Evolutionary conservation across 768 basidiomycete species (phyloP), one percentile per base, ranked within the genome.

Genomic region (Hirschioporus abietinus): DNA sequence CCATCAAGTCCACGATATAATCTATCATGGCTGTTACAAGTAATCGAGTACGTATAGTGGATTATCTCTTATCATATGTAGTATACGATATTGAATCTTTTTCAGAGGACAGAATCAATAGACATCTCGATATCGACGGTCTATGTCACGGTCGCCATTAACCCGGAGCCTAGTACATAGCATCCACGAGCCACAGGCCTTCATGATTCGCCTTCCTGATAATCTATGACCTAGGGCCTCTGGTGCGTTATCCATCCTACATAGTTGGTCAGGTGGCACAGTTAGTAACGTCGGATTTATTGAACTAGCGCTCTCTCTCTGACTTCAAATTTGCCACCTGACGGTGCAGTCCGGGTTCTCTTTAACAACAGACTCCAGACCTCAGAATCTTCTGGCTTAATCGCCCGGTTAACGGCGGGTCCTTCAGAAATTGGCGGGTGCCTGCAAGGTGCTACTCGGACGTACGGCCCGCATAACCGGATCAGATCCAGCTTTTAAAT

Each of bases 401-500:
- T 52, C 42, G 42, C 42, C 42, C 42, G 42, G 42, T 52, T 52
- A 52, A 52, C 42, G 42, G 42, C 42, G 42, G 42, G 42, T 52
- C 12, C 15, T 52, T 52, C 12, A 52, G 42, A 52, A 52, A 52
- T 12, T 52, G 12, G 42, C 3, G 30, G 20, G 12, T 52, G 42
- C 42, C 4, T 52, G 42, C 35, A 36, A 36, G 35, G 35, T 36
- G 35, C 35, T 52, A 52, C 20, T 52, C 42, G 42, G 42, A 52
- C 42, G 42, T 52, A 20, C 42, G 42, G 42, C 20, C 42, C 42
- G 42, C 15, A 20, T 15, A 52, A 20, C 42, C 42, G 42, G 42
- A 52, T 52, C 42, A 52, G 42, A 52, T 52, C 42, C 42, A 52
- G 42, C 42, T 52, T 52, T 52, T 52, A 52, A 52, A 52, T 52